Conservation (phyloP, 2,329 filamentous ascomycete species). For the Calonectria ilicicola region DNA sequence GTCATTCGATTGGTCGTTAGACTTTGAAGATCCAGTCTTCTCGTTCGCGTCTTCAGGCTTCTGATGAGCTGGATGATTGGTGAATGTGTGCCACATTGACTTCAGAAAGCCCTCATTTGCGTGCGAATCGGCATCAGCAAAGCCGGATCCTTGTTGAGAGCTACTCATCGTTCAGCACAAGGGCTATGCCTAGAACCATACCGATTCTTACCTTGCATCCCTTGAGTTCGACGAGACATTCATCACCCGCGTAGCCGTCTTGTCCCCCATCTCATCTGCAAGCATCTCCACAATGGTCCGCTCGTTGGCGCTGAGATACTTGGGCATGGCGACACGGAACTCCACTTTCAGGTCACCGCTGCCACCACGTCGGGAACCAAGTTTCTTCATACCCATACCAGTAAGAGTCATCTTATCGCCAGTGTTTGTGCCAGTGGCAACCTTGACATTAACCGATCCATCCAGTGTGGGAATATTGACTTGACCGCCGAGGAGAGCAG, state of each 20-base stretch:
- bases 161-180: constrained; percentile 24
- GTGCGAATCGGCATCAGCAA: constrained; percentile 62
- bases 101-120: constrained; percentile 92
- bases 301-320: constrained; percentile 92
- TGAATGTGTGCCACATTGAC: constrained; percentile 91
- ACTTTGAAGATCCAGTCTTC: constrained; percentile 31
- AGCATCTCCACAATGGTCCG: constrained; percentile 94
- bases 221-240: constrained; percentile 67
- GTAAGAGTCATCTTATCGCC: constrained; percentile 90
- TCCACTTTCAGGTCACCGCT: constrained; percentile 91
- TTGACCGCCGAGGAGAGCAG: constrained; percentile 91
- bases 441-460: constrained; percentile 89
- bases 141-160: constrained; percentile 36
- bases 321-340: constrained; percentile 95
- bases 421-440: constrained; percentile 90
- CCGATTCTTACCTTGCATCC: constrained; percentile 46
- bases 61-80: constrained; percentile 75
- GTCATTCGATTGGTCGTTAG: constrained; percentile 39
- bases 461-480: constrained; percentile 91
- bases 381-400: constrained; percentile 94
- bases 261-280: constrained; percentile 95
- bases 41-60: constrained; percentile 44
- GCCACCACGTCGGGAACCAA: constrained; percentile 74
- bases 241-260: constrained; percentile 92
- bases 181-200: not conserved